These are phyloP conservation scores for Tulasnella sp. DNA, from an alignment of 768 basidiomycete genomes.

Conservation along the genomic window DNA sequence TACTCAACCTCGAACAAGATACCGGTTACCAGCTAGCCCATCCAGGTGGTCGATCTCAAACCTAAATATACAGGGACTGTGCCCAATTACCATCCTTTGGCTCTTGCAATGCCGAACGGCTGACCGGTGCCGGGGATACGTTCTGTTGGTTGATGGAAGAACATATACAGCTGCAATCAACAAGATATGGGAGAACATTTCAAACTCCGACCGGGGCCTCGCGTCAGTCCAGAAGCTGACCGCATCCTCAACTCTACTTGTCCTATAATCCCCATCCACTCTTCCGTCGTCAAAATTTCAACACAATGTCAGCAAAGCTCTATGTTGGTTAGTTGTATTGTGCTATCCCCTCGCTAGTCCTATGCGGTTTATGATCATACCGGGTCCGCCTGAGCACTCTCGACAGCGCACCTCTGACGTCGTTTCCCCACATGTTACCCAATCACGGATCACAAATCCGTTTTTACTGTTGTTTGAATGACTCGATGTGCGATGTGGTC, in stretches of 20 bases:
- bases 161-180: too few relatives aligned
- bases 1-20: too few relatives aligned
- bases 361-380: neutral
- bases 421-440: neutral
- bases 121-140: too few relatives aligned
- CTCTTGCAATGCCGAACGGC: too few relatives aligned
- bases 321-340: neutral
- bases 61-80: too few relatives aligned
- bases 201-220: conserved; percentile 14
- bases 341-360: neutral
- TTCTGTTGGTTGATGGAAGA: conserved; percentile 64
- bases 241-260: conserved; percentile 26
- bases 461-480: neutral
- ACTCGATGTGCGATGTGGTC: conserved; percentile 37
- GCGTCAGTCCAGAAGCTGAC: conserved; percentile 12
- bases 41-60: too few relatives aligned
- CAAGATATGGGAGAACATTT: neutral
- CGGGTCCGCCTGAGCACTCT: neutral
- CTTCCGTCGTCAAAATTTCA: neutral
- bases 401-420: conserved; percentile 4
- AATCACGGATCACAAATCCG: neutral
- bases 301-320: neutral
- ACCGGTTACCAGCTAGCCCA: too few relatives aligned
- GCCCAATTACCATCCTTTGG: too few relatives aligned
- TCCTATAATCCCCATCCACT: neutral